phyloP scores from a whole-genome alignment of 2,329 filamentous ascomycete genomes.

The Diaporthe destruens region DNA sequence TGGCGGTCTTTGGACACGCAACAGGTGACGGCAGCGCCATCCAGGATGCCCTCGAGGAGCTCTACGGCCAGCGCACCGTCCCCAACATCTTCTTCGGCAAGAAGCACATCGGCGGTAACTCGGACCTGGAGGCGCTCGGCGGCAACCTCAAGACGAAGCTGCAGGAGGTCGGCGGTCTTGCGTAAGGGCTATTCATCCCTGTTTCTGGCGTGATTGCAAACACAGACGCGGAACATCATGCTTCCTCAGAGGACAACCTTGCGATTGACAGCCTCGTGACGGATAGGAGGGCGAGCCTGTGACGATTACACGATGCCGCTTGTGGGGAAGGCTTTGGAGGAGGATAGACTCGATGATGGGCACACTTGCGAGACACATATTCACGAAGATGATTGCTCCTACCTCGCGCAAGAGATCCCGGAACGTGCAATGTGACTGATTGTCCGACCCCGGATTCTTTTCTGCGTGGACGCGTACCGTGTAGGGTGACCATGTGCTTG shows the following conservation, averaged over 20 bases:
- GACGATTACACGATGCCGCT: neutral
- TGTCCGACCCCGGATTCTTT: constrained; percentile 6
- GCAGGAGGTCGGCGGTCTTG: constrained; percentile 57
- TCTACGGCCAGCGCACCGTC: constrained; percentile 88
- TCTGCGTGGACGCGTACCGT: neutral
- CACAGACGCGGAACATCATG: neutral
- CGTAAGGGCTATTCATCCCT: constrained; percentile 50
- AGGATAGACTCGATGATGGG: constrained; percentile 18
- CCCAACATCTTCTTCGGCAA: constrained; percentile 95
- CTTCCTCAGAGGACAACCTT: neutral
- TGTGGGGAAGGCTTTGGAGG: neutral
- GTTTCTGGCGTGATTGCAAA: neutral
- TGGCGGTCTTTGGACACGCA: constrained; percentile 10
- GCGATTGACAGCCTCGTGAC: constrained; percentile 34
- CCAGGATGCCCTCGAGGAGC: constrained; percentile 83
- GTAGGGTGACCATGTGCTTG: constrained; percentile 43
- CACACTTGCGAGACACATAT: neutral
- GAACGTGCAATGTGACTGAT: constrained; percentile 24
- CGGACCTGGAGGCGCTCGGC: constrained; percentile 75
- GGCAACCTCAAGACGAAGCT: constrained; percentile 69
- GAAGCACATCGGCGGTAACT: constrained; percentile 97
- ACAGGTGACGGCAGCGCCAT: constrained; percentile 85
- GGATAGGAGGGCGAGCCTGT: constrained; percentile 37
- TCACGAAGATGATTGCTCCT: neutral
- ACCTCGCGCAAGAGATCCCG: neutral